Percentiles rank a stretch among this genome's conserved stretches.
Evolutionary conservation across 768 basidiomycete species (phyloP).

Genomic region (Clitopilus hobsonii): DNA sequence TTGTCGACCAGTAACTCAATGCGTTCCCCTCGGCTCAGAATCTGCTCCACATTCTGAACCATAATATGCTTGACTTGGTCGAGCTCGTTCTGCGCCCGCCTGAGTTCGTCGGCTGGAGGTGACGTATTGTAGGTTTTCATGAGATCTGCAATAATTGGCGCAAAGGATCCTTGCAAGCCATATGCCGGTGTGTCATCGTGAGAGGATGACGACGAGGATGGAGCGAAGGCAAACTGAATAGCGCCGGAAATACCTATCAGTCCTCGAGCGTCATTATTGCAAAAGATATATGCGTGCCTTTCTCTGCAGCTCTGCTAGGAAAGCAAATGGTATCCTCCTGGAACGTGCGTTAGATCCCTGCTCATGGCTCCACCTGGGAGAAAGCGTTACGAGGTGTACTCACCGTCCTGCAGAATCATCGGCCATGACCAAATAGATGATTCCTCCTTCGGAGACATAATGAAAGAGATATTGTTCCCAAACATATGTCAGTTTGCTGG

Average conservation of each 20-base stretch:
- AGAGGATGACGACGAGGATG: conserved; percentile 52
- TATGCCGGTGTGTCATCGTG: conserved; percentile 51
- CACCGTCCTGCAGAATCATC: conserved; percentile 90
- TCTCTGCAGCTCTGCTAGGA: conserved; percentile 81
- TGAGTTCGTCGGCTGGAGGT: conserved; percentile 84
- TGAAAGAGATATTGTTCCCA: conserved; percentile 95
- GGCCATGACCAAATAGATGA: conserved; percentile 90
- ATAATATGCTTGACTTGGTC: conserved; percentile 94
- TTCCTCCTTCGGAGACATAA: conserved; percentile 85
- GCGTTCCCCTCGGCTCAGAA: conserved; percentile 89
- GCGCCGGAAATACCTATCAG: background rate
- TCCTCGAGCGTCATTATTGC: conserved; percentile 2
- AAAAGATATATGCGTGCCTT: conserved; percentile 38
- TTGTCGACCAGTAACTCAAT: conserved; percentile 96
- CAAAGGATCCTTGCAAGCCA: conserved; percentile 68
- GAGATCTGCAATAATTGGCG: conserved; percentile 63
- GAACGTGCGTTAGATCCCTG: background rate
- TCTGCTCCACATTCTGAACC: conserved; percentile 98
- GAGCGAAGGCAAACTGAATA: conserved; percentile 53
- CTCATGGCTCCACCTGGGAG: background rate
- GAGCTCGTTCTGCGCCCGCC: conserved; percentile 85
- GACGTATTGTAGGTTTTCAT: conserved; percentile 87
- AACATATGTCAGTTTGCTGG: conserved; percentile 78
- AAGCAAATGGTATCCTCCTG: conserved; percentile 92
- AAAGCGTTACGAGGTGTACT: conserved; percentile 17